phyloP scores from a whole-genome alignment of 2,329 filamentous ascomycete genomes.

The Lomentospora prolificans region DNA sequence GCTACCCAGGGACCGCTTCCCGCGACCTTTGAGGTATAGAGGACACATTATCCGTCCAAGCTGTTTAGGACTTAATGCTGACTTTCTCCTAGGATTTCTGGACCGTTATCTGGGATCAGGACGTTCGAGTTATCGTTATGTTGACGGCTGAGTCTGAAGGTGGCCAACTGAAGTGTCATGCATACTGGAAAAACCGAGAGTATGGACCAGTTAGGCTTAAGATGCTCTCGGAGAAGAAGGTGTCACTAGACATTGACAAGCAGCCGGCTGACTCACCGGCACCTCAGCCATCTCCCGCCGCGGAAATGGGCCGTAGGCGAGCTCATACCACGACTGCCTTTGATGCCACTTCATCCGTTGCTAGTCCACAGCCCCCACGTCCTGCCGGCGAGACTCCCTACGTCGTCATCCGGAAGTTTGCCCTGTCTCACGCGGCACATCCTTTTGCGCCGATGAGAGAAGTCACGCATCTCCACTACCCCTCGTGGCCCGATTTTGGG shows the following conservation, averaged over 20 bases:
- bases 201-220: conserved; percentile 72
- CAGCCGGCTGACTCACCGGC: conserved; percentile 6
- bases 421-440: conserved; percentile 62
- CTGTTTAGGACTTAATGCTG: no score
- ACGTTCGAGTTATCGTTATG: conserved; percentile 91
- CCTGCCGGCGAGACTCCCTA: conserved; percentile 52
- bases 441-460: conserved; percentile 84
- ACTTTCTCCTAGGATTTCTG: conserved; percentile 73
- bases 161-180: conserved; percentile 87
- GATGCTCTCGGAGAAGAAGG: conserved; percentile 69
- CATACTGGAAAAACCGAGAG: conserved; percentile 75
- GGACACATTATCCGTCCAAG: no score
- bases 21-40: conserved; percentile 74
- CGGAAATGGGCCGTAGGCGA: conserved; percentile 36
- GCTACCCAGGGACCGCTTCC: conserved; percentile 90
- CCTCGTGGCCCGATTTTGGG: conserved; percentile 96
- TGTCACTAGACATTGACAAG: conserved; percentile 60
- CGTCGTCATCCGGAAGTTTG: conserved; percentile 80
- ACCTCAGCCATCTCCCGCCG: conserved; percentile 3
- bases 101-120: conserved; percentile 95
- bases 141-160: conserved; percentile 90
- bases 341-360: conserved; percentile 22
- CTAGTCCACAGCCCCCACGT: conserved; percentile 15
- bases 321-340: conserved; percentile 43
- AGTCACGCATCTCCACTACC: conserved; percentile 89